These are phyloP conservation scores for Aspergillus unguis DNA, from an alignment of 2,329 filamentous ascomycete species.

Conservation along the genomic window DNA sequence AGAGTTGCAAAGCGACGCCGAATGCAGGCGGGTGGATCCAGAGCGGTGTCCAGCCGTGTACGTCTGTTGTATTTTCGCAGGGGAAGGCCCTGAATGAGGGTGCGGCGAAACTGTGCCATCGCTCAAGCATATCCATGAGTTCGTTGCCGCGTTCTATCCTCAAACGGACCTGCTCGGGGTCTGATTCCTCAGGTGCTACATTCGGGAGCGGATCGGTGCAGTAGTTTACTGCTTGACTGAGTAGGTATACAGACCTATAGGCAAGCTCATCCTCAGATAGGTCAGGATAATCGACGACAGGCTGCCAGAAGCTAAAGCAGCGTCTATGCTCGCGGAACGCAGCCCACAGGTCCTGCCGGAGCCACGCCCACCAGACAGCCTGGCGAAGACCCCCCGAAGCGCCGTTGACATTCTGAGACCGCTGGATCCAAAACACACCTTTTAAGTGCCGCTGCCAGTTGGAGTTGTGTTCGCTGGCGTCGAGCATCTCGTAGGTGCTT, in stretches of 20 bases:
- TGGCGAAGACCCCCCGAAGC: conserved; percentile 55
- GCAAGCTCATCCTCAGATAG: background rate
- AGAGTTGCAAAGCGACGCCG: background rate
- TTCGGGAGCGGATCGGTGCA: background rate
- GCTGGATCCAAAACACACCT: conserved; percentile 65
- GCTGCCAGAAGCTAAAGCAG: conserved; percentile 55
- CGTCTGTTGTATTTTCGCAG: background rate
- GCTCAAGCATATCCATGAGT: background rate
- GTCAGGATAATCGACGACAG: background rate
- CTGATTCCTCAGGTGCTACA: background rate
- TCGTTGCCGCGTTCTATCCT: background rate
- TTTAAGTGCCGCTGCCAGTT: conserved; percentile 62
- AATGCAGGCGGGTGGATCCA: conserved; percentile 1
- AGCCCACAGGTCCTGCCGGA: conserved; percentile 63
- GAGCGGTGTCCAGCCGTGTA: background rate
- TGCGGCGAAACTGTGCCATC: background rate
- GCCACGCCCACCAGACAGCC: conserved; percentile 64
- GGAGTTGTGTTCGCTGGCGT: conserved; percentile 46
- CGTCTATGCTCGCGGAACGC: conserved; percentile 58
- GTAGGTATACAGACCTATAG: background rate
- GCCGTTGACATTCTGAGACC: conserved; percentile 60
- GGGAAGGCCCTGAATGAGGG: background rate
- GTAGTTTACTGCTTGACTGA: conserved; percentile 1
- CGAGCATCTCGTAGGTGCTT: conserved; percentile 65
- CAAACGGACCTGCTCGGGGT: background rate